Evolutionary conservation across 495 filamentous ascomycete genomes (phyloP), one percentile per base, ranked within the genome.

Genomic region (Aspergillus baeticus): DNA sequence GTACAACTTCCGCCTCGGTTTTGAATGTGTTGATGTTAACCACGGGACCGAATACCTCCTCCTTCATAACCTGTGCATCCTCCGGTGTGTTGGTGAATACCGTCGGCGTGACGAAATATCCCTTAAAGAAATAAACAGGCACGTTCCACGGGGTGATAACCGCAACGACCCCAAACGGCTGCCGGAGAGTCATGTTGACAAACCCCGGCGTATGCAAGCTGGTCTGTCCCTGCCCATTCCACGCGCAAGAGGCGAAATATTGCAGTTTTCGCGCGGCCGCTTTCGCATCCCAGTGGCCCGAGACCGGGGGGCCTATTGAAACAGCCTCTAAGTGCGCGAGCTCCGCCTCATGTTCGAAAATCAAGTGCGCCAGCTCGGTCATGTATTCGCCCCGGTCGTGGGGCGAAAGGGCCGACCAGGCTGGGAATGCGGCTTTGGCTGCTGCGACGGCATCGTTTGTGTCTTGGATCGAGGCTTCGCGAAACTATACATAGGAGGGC

Each of bases 121-220:
- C 26, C 62, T 85, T 84, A 63, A 70, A 57, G 29, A 66, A 64
- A 3, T 47, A 2, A 2, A 74, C 18, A 0, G 73, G 69, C 0
- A 58, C 59, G 54, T 76, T 74, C 69, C 69, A 70, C 1, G 71
- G 63, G 17, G 67, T 68, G n/a, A 76, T 74, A 8, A 54, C 59
- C 18, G 61, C 71, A 29, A 66, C 63, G 1, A 73, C 70, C 15
- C 70, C 72, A 20, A 60, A 72, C 8, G 67, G 70, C 53, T 75
- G 65, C 1, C 54, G 58, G 36, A 68, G 13, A 1, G 67, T 66
- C 46, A 71, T 75, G 22, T 80, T 80, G 53, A 84, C 78, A 43
- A 79, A 69, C 3, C 84, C 69, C 1, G 81, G 82, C 15, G 81
- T 81, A 60, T 84, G 82, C 63, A 84, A 79, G 44, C 82, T 84